A percentile compares a stretch with the other conserved stretches of the same genome.
Conservation (phyloP, 331 rosid species). For the Rhamnella rubrinervis region DNA sequence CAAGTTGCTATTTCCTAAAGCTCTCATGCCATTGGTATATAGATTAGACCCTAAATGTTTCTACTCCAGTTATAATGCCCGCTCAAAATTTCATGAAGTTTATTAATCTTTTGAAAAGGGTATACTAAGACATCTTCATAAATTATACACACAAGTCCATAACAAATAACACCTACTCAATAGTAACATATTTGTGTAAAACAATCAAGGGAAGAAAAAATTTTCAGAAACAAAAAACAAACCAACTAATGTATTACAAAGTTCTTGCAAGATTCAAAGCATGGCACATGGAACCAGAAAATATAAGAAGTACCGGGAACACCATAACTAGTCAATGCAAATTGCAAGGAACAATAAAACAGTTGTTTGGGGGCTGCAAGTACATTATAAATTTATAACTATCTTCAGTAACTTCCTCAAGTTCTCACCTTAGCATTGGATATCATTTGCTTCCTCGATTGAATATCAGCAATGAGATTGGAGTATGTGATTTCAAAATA, state of each 20-base stretch:
- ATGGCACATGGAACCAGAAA: too few species aligned
- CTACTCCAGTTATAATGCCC: neutral
- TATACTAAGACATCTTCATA: too few species aligned
- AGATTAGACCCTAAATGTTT: neutral
- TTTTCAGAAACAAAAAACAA: neutral
- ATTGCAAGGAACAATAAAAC: neutral
- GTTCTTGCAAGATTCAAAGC: neutral
- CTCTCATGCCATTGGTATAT: neutral
- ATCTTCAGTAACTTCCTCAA: neutral
- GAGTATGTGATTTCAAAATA: slow-evolving; percentile 73
- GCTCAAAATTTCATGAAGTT: neutral
- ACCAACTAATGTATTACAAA: neutral
- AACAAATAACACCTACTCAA: too few species aligned
- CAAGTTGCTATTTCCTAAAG: neutral
- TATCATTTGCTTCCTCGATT: slow-evolving; percentile 65
- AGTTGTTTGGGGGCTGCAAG: neutral
- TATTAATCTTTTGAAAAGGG: too few species aligned
- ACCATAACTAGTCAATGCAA: too few species aligned
- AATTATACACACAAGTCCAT: too few species aligned
- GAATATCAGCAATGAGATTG: slow-evolving; percentile 46
- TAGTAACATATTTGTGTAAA: neutral
- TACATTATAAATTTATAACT: neutral
- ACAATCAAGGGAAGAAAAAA: neutral
- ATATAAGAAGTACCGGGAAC: too few species aligned
- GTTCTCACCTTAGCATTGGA: slow-evolving; percentile 66